A percentile compares a stretch with the other conserved stretches of the same genome.
Evolutionary conservation across 805 yeast genomes (phyloP).

Genomic region (Metschnikowia dekortorum): DNA sequence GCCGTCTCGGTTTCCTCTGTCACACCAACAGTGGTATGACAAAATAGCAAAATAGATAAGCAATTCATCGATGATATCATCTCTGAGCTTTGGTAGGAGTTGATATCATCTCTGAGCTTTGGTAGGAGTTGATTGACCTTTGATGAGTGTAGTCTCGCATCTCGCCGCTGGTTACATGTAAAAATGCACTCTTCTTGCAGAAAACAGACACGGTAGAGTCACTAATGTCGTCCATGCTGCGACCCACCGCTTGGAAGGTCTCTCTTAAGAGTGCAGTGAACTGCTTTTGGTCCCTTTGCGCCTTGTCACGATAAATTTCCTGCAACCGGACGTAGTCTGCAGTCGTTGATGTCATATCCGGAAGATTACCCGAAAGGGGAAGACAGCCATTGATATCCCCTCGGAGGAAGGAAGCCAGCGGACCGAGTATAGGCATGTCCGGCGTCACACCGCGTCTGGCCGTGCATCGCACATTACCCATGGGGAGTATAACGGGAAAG

Average conservation of each 20-base stretch:
- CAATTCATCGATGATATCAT: too few relatives aligned
- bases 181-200: conserved; percentile 55
- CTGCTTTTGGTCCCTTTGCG: conserved; percentile 41
- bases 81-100: too few relatives aligned
- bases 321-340: conserved; percentile 55
- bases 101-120: not conserved
- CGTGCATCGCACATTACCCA: too few relatives aligned
- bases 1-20: conserved; percentile 20
- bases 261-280: conserved; percentile 34
- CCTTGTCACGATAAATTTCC: conserved; percentile 52
- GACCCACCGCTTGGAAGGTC: conserved; percentile 24
- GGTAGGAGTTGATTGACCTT: not conserved
- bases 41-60: conserved; percentile 43
- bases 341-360: conserved; percentile 87
- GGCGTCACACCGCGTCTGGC: too few relatives aligned
- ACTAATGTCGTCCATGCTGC: conserved; percentile 25
- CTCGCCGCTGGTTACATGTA: conserved; percentile 50
- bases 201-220: conserved; percentile 43
- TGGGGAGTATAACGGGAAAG: too few relatives aligned
- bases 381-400: conserved; percentile 31
- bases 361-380: conserved; percentile 73
- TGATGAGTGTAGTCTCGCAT: conserved; percentile 7
- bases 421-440: too few relatives aligned
- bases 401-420: too few relatives aligned
- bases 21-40: conserved; percentile 24